phyloP scores from a whole-genome alignment of 352 stramenopile species.

The Globisporangium nagaii region DNA sequence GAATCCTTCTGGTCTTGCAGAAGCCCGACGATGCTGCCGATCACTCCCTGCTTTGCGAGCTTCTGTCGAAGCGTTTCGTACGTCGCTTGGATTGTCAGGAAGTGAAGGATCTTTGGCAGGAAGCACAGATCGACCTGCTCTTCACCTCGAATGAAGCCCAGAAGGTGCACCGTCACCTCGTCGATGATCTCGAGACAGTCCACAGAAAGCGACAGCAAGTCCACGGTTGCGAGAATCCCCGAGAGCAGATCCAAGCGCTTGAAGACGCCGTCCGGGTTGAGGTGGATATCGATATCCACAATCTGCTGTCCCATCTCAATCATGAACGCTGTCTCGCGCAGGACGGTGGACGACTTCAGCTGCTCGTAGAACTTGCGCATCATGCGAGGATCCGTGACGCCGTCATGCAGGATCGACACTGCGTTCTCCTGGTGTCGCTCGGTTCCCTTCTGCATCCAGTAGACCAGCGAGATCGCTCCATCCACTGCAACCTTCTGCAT shows the following conservation, averaged over 20 bases:
- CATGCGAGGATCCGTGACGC: constrained; percentile 33
- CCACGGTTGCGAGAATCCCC: constrained; percentile 41
- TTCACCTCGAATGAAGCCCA: constrained; percentile 18
- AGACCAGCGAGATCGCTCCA: constrained; percentile 60
- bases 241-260: constrained; percentile 60
- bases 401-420: constrained; percentile 66
- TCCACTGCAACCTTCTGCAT: constrained; percentile 76
- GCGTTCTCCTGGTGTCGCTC: constrained; percentile 79
- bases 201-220: constrained; percentile 30
- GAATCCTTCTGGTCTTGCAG: constrained; percentile 41
- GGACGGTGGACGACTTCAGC: constrained; percentile 35
- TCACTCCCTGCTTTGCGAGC: constrained; percentile 45
- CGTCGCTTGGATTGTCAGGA: constrained; percentile 25
- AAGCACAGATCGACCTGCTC: constrained; percentile 13
- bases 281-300: constrained; percentile 52
- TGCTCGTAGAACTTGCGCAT: constrained; percentile 60
- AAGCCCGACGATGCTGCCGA: constrained; percentile 47
- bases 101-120: constrained; percentile 28
- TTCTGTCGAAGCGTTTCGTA: constrained; percentile 25
- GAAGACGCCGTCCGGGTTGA: constrained; percentile 51
- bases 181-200: constrained; percentile 60
- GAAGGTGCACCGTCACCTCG: constrained; percentile 49
- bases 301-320: constrained; percentile 61
- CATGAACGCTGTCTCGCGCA: constrained; percentile 59
- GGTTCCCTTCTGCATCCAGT: constrained; percentile 83